Conservation (phyloP, 2,329 filamentous ascomycete species). For the Pseudogymnoascus sp. region DNA sequence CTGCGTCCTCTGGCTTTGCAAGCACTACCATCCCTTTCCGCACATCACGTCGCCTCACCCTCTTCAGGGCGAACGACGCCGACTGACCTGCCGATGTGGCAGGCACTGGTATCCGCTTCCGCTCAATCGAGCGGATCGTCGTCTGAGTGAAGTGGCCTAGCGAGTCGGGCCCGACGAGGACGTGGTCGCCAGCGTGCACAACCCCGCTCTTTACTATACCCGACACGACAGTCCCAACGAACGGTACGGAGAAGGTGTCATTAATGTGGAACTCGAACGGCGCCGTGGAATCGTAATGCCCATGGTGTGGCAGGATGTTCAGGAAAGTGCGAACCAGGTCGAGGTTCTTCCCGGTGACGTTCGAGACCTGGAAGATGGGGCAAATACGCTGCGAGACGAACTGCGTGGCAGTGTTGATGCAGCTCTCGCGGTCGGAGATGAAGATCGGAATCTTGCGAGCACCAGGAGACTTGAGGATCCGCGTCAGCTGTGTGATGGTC, state of each 20-base stretch:
- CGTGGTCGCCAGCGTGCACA: slow-evolving; percentile 80
- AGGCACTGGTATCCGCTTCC: slow-evolving; percentile 83
- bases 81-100: slow-evolving; percentile 87
- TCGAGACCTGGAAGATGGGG: slow-evolving; percentile 95
- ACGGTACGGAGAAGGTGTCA: slow-evolving; percentile 95
- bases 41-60: slow-evolving; percentile 82
- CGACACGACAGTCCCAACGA: slow-evolving; percentile 91
- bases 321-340: slow-evolving; percentile 87
- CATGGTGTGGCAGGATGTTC: slow-evolving; percentile 90
- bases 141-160: slow-evolving; percentile 84
- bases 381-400: slow-evolving; percentile 94
- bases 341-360: slow-evolving; percentile 87
- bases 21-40: slow-evolving; percentile 97
- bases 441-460: slow-evolving; percentile 94
- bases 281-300: slow-evolving; percentile 79
- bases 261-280: slow-evolving; percentile 95
- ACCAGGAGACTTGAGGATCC: slow-evolving; percentile 88
- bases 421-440: slow-evolving; percentile 84
- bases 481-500: slow-evolving; percentile 82
- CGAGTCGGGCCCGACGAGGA: slow-evolving; percentile 83
- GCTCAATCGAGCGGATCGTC: slow-evolving; percentile 83
- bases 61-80: slow-evolving; percentile 82
- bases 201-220: slow-evolving; percentile 86
- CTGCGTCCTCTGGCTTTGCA: slow-evolving; percentile 59
- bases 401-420: slow-evolving; percentile 89